Evolutionary conservation across 225 moss, liverwort and hornwort genomes (phyloP), one percentile per base, ranked within the genome.

Genomic region (Asterella californica): DNA sequence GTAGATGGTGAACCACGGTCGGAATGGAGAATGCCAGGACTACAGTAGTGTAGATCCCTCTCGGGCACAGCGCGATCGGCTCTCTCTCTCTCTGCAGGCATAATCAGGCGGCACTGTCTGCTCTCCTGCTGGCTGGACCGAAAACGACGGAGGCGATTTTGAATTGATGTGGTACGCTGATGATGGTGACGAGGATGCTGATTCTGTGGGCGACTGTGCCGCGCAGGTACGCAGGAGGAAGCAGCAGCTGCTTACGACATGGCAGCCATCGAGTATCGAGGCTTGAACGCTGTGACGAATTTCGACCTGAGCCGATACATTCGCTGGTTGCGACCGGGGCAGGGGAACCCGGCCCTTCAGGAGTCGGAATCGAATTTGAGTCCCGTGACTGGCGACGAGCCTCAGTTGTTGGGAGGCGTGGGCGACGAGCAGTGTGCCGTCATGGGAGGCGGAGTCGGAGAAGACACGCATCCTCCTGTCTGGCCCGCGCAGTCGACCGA

Each of bases 191-290:
- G 59, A 22, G 21, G 61, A 61, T 61, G 61, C 24, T 21, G 61
- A 61, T 61, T 25, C 24, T 8, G 61, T 61, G 59, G 59, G 18
- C 1, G 59, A 38, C 32, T 57, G 47, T 8, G 27, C 22, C 61
- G n/a, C 15, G 45, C 77, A 87, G 87, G 82, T n/a, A 82, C 88
- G n/a, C 91, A 93, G 61, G 95, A 93, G 54, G 92, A 92, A n/a
- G 87, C 88, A 0, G 88, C 90, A 1, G 83, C 86, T 18, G 90
- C 89, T 2, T 90, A 90, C 17, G 91, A 93, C 72, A 85, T 89
- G 88, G 91, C 90, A 38, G 88, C 90, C 48, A 85, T 91, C 32
- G 93, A 95, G n/a, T 91, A 92, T 80, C 86, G 93, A n/a, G 88
- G 95, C 24, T 57, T 90, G 2, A 89, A 87, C 27, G 84, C 91